Base-by-base conservation (phyloP, 306 rosid genomes). In the Arachis stenosperma region DNA sequence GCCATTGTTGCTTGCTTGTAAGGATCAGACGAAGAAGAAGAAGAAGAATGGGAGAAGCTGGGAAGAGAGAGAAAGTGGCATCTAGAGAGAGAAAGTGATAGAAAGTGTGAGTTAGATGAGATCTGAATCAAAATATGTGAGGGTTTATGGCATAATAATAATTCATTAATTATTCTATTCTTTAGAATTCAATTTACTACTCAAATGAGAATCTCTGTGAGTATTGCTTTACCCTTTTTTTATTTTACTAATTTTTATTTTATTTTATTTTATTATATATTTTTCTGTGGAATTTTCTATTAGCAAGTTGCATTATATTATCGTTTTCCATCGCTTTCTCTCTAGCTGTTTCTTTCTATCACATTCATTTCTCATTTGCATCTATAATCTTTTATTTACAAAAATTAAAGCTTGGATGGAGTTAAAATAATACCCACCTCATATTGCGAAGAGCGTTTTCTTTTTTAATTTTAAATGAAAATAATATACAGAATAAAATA, bases 1-100 rank as follows among this genome's bases (percentile, higher is more conserved):
- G 90, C 90, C 98, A 94, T 91, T 74, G 81, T 48, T 11, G 51
- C 3, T 46, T 47, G 58, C 11, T 33, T 48, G 12, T 15, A 7
- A 7, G 57, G 50, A 82, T 75, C 79, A 74, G 62, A 30, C 27
- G 27, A 22, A 22, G 27, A 22, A 22, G 27, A 22, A 17, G 22
- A 17, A 22, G 27, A 22, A 40, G 52, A 47, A 6, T 44, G 10
- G 11, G 42, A 40, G 27, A 40, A 44, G 48, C 9, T 8, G 3
- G 9, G 54, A 48, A 11, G 54, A 67, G 71, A 66, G 57, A 76
- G 65, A 80, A 46, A 69, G 30, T 41, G 33, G 43, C 83, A 80
- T 51, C 59, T 15, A 56, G 63, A 48, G 54, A 48, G 54, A 48
- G 54, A 48, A 10, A 48, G 54, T 4, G 51, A 48, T 0, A 65